A percentile compares a stretch with the other conserved stretches of the same genome.
Conservation (phyloP, 371 early-diverging fungal species). For the Mortierella sp. region DNA sequence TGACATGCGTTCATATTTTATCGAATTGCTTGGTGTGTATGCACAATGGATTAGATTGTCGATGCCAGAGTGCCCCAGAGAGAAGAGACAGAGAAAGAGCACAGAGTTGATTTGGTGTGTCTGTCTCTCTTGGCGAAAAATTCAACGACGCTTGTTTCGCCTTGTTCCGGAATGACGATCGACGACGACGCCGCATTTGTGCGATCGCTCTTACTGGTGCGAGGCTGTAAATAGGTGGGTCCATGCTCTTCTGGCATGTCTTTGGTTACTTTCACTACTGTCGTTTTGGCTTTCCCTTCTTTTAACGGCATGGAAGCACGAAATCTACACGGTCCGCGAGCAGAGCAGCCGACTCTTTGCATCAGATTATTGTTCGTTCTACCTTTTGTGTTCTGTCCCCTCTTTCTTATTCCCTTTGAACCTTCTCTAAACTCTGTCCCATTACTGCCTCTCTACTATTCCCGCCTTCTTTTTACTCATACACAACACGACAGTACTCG, state of each 20-base stretch:
- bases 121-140: neutral
- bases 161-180: constrained; percentile 8
- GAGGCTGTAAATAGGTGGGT: neutral
- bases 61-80: neutral
- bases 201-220: constrained; percentile 1
- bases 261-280: neutral
- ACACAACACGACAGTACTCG: too few species aligned
- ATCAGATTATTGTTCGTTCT: neutral
- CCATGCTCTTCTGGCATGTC: neutral
- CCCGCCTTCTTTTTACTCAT: neutral
- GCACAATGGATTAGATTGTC: neutral
- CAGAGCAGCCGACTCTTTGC: neutral
- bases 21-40: neutral
- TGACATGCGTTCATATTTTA: too few species aligned
- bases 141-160: constrained; percentile 1
- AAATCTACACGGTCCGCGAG: neutral
- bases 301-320: neutral
- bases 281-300: neutral
- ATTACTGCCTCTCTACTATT: neutral
- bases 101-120: neutral
- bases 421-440: neutral
- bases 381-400: neutral
- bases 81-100: neutral
- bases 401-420: neutral
- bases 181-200: neutral